Conservation (phyloP, 305 asterid genomes). For the Fraxinus xanthoxyloides region DNA sequence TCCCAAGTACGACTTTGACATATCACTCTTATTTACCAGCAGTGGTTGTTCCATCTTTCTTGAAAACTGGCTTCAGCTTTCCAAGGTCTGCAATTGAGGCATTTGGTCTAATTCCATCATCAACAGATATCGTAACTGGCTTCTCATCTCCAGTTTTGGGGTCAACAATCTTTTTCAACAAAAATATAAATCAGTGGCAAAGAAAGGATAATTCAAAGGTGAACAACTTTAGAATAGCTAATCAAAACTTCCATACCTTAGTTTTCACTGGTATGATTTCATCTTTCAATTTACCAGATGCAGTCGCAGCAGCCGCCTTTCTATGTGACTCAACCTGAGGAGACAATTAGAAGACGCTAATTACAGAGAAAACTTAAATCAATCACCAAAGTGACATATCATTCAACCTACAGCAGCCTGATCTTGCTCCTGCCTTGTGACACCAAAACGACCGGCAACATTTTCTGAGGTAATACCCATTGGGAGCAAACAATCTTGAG, state of each 20-base stretch:
- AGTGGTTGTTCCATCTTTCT: conserved; percentile 95
- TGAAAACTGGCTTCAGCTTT: conserved; percentile 88
- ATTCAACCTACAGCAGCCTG: conserved; percentile 84
- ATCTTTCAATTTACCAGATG: conserved; percentile 88
- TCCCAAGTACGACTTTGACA: not conserved
- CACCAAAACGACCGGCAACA: conserved; percentile 88
- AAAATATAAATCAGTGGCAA: conserved; percentile 1
- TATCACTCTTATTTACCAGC: conserved; percentile 55
- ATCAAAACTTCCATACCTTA: conserved; percentile 35
- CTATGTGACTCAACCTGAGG: conserved; percentile 87
- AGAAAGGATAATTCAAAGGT: not conserved
- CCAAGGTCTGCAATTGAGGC: conserved; percentile 58
- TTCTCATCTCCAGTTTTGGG: conserved; percentile 91
- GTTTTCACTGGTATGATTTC: conserved; percentile 88
- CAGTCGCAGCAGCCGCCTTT: conserved; percentile 98
- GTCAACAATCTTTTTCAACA: conserved; percentile 43
- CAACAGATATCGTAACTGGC: conserved; percentile 75
- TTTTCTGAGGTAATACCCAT: conserved; percentile 98
- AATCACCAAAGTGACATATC: not conserved
- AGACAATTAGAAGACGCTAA: not conserved
- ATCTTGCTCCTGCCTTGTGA: conserved; percentile 91
- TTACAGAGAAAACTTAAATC: conserved; percentile 26
- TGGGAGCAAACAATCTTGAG: conserved; percentile 95
- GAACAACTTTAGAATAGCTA: not conserved
- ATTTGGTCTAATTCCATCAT: conserved; percentile 87